Percentiles rank a stretch among this genome's conserved stretches.
Evolutionary conservation across 139 green algal genomes (phyloP).

Genomic region (Cymbomonas tetramitiformis): DNA sequence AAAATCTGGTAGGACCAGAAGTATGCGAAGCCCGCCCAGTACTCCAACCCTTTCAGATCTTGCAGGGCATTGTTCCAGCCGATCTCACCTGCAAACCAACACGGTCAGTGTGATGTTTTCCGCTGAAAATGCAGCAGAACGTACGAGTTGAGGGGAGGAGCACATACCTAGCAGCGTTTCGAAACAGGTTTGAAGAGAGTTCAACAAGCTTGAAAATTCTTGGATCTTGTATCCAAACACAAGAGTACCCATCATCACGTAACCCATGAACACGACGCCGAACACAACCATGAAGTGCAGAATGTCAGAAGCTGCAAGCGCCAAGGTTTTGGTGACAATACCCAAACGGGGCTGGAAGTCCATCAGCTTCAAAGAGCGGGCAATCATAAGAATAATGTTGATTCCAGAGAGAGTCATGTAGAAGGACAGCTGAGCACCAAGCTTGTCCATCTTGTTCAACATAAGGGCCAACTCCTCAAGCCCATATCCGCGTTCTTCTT

Average conservation of each 20-base stretch:
- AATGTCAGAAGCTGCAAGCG: slow-evolving; percentile 52
- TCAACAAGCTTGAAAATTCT: slow-evolving; percentile 45
- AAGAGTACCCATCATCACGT: slow-evolving; percentile 65
- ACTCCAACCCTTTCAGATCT: slow-evolving; percentile 43
- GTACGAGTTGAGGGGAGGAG: slow-evolving; percentile 47
- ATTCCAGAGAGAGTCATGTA: slow-evolving; percentile 67
- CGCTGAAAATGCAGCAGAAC: slow-evolving; percentile 7
- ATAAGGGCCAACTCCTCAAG: not conserved
- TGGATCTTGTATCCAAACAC: slow-evolving; percentile 61
- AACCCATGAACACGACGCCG: slow-evolving; percentile 65
- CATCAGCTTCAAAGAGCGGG: slow-evolving; percentile 62
- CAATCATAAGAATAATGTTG: slow-evolving; percentile 68
- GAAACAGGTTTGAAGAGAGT: slow-evolving; percentile 62
- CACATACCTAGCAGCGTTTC: slow-evolving; percentile 65
- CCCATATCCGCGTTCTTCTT: not conserved
- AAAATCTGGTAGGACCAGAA: slow-evolving; percentile 74
- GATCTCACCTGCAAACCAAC: too few species aligned
- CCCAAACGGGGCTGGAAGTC: slow-evolving; percentile 74
- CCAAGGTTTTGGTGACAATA: slow-evolving; percentile 61
- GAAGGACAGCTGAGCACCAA: slow-evolving; percentile 48
- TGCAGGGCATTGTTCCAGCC: slow-evolving; percentile 45
- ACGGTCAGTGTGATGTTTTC: too few species aligned
- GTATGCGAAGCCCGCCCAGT: slow-evolving; percentile 48
- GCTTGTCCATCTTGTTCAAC: slow-evolving; percentile 14
- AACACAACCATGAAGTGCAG: slow-evolving; percentile 66